Evolutionary conservation across 257 asterid genomes (phyloP).

Genomic region (Jasminum sambac): DNA sequence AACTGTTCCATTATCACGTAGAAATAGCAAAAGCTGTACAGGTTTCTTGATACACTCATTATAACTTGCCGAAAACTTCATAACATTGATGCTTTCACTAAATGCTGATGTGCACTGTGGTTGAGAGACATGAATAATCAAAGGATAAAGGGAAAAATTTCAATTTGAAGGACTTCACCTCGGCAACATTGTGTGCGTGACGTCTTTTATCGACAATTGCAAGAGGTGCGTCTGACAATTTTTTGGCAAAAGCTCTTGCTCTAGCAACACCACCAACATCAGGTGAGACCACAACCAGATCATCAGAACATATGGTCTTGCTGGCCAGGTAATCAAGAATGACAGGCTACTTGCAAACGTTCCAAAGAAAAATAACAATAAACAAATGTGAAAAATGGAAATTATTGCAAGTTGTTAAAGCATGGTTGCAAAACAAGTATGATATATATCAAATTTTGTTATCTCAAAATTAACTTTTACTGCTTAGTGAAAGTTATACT

Average conservation of each 20-base stretch:
- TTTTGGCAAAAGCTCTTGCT: constrained; percentile 85
- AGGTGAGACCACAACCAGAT: constrained; percentile 80
- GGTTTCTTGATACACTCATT: constrained; percentile 7
- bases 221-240: constrained; percentile 80
- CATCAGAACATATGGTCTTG: constrained; percentile 66
- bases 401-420: constrained; percentile 17
- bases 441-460: not conserved
- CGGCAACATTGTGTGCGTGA: constrained; percentile 77
- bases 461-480: no score
- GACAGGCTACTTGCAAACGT: constrained; percentile 55
- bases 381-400: constrained; percentile 10
- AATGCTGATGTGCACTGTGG: constrained; percentile 10
- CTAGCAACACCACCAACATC: constrained; percentile 92
- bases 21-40: not conserved
- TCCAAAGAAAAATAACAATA: constrained; percentile 10
- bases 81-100: constrained; percentile 9
- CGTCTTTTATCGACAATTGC: constrained; percentile 91
- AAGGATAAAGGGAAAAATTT: constrained; percentile 9
- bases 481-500: no score
- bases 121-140: constrained; percentile 13
- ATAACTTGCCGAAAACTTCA: constrained; percentile 14
- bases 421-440: constrained; percentile 14
- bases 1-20: constrained; percentile 8
- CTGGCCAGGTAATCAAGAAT: constrained; percentile 89
- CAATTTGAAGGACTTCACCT: constrained; percentile 39